A percentile compares a stretch with the other conserved stretches of the same genome.
Conservation (phyloP, 2,329 filamentous ascomycete genomes). For the Colletotrichum agaves region DNA sequence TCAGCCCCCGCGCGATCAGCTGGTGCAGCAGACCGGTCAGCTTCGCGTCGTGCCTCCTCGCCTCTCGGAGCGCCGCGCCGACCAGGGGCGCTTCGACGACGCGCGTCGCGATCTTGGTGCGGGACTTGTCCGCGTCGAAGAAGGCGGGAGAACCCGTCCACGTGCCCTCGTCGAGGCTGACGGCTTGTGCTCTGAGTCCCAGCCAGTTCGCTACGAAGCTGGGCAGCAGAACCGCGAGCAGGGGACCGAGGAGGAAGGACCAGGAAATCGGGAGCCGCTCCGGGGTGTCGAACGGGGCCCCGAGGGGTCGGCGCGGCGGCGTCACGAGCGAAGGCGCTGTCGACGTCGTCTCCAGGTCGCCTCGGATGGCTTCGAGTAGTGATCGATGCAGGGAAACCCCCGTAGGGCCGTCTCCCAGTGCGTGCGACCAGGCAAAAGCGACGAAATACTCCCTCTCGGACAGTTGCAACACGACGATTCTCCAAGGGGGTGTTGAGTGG, state of each 20-base stretch:
- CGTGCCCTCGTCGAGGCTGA: slow-evolving; percentile 43
- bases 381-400: slow-evolving; percentile 55
- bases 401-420: slow-evolving; percentile 54
- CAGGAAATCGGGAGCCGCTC: slow-evolving; percentile 54
- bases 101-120: slow-evolving; percentile 46
- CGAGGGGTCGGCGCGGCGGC: slow-evolving; percentile 40
- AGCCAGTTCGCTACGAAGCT: slow-evolving; percentile 45
- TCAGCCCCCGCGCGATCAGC: slow-evolving; percentile 51
- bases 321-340: slow-evolving; percentile 11
- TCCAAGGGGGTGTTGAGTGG: slow-evolving; percentile 52
- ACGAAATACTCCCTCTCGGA: slow-evolving; percentile 44
- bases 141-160: slow-evolving; percentile 47
- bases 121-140: slow-evolving; percentile 42
- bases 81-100: slow-evolving; percentile 45
- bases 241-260: slow-evolving; percentile 53
- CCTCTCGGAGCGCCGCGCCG: slow-evolving; percentile 42
- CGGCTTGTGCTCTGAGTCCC: slow-evolving; percentile 45
- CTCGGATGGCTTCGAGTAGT: slow-evolving; percentile 45
- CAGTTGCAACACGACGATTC: slow-evolving; percentile 50
- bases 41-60: slow-evolving; percentile 49
- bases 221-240: slow-evolving; percentile 52
- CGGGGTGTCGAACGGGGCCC: slow-evolving; percentile 51
- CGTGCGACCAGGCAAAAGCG: slow-evolving; percentile 55
- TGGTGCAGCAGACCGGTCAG: slow-evolving; percentile 55
- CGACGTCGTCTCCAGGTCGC: not conserved